Percentiles rank a stretch among this genome's conserved stretches.
phyloP scores from a whole-genome alignment of 345 rosid species.

The Eutrema japonicum region DNA sequence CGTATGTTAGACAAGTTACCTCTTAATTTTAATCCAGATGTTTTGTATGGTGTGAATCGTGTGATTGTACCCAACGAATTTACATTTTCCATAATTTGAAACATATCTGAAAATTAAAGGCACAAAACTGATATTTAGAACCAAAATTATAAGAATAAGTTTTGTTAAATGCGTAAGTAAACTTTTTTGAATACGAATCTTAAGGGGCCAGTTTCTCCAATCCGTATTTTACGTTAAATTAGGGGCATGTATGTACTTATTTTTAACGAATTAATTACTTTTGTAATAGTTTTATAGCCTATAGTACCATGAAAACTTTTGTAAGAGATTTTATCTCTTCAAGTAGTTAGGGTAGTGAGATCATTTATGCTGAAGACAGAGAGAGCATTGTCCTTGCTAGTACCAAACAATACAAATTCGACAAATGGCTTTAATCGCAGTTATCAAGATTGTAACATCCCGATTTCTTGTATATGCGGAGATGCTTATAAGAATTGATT shows the following conservation, averaged over 20 bases:
- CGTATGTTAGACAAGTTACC: no score
- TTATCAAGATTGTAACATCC: no score
- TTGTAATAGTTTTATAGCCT: not conserved
- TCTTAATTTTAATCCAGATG: no score
- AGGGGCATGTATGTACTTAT: not conserved
- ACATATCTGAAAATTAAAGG: not conserved
- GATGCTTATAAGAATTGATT: no score
- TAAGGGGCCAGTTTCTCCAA: not conserved
- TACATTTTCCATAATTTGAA: not conserved
- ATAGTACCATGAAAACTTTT: not conserved
- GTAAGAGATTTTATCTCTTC: not conserved
- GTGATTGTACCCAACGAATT: no score
- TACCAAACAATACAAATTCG: constrained; percentile 1
- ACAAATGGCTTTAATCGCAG: not conserved
- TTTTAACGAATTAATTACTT: not conserved
- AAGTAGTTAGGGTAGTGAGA: not conserved
- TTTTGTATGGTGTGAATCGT: no score
- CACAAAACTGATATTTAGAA: not conserved
- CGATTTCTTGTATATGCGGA: no score
- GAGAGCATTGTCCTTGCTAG: not conserved
- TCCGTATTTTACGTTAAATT: not conserved
- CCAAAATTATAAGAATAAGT: no score
- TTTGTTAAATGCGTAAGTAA: not conserved
- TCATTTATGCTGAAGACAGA: not conserved
- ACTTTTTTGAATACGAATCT: not conserved